phyloP scores from a whole-genome alignment of 2,329 filamentous ascomycete species.

The Aspergillus niger region DNA sequence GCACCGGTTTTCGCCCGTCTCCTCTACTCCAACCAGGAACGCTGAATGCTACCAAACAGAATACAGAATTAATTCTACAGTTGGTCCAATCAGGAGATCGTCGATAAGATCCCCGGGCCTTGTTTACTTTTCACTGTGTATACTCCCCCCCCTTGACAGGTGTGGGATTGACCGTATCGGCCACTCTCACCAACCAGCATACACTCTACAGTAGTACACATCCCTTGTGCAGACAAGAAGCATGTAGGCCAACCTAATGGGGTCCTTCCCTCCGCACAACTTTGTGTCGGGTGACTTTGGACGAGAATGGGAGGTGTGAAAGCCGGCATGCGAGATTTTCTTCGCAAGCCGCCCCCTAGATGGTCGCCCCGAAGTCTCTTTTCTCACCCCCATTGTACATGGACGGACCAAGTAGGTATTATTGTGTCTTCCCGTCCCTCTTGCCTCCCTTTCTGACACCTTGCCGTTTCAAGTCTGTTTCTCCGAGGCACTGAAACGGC shows the following conservation, averaged over 20 bases:
- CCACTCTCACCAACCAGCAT: too few species aligned
- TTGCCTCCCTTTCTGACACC: slow-evolving; percentile 11
- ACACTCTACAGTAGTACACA: too few species aligned
- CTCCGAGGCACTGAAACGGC: slow-evolving; percentile 11
- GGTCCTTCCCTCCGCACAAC: background rate
- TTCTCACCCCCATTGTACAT: background rate
- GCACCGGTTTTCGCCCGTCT: background rate
- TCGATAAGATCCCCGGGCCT: slow-evolving; percentile 16
- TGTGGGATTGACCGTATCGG: background rate
- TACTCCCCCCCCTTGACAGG: background rate
- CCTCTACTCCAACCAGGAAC: background rate
- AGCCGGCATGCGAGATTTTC: slow-evolving; percentile 5
- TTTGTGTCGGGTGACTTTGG: background rate
- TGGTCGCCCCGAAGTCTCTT: background rate
- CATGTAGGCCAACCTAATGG: background rate
- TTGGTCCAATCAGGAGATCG: slow-evolving; percentile 12
- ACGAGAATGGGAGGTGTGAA: slow-evolving; percentile 1
- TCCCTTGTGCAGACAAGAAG: background rate
- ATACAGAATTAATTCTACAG: too few species aligned
- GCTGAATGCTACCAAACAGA: too few species aligned
- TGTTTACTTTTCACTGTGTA: slow-evolving; percentile 3
- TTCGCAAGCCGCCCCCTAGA: slow-evolving; percentile 6
- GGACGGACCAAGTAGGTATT: background rate
- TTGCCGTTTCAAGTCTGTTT: slow-evolving; percentile 19
- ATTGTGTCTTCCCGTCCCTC: background rate